Evolutionary conservation across 257 asterid genomes (phyloP).

Genomic region (Lavandula angustifolia): DNA sequence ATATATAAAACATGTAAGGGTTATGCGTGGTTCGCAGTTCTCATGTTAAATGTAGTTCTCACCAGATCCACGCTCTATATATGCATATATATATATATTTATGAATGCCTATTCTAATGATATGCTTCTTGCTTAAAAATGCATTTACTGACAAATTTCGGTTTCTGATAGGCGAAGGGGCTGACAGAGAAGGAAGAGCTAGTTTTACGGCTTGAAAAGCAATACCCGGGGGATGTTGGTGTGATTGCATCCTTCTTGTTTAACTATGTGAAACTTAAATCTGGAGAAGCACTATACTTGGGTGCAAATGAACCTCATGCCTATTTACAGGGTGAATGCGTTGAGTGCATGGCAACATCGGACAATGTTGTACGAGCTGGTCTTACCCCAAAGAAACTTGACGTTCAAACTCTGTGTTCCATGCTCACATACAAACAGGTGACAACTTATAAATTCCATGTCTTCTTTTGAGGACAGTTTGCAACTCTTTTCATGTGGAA

Average conservation of each 20-base stretch:
- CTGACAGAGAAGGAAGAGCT: conserved; percentile 78
- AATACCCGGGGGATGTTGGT: conserved; percentile 85
- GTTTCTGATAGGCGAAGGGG: conserved; percentile 49
- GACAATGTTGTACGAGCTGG: conserved; percentile 98
- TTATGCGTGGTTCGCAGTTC: no score
- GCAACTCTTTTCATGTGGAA: not conserved
- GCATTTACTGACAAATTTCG: conserved; percentile 3
- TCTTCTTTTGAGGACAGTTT: not conserved
- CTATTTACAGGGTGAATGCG: conserved; percentile 78
- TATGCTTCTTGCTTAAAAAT: conserved; percentile 10
- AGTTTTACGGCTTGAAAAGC: conserved; percentile 74
- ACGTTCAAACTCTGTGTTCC: conserved; percentile 82
- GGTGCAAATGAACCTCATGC: conserved; percentile 98
- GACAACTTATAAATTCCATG: conserved; percentile 8
- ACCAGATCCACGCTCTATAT: no score
- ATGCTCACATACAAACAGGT: conserved; percentile 99
- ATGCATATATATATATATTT: no score
- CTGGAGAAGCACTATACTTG: conserved; percentile 88
- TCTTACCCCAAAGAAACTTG: conserved; percentile 84
- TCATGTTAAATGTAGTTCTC: no score
- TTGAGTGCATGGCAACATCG: conserved; percentile 99
- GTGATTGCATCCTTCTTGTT: conserved; percentile 75
- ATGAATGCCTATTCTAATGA: not conserved
- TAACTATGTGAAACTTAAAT: conserved; percentile 72
- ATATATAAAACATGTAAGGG: no score